These are phyloP conservation scores for Ramichloridium luteum DNA, from an alignment of 2,329 filamentous ascomycete genomes.

Conservation along the genomic window DNA sequence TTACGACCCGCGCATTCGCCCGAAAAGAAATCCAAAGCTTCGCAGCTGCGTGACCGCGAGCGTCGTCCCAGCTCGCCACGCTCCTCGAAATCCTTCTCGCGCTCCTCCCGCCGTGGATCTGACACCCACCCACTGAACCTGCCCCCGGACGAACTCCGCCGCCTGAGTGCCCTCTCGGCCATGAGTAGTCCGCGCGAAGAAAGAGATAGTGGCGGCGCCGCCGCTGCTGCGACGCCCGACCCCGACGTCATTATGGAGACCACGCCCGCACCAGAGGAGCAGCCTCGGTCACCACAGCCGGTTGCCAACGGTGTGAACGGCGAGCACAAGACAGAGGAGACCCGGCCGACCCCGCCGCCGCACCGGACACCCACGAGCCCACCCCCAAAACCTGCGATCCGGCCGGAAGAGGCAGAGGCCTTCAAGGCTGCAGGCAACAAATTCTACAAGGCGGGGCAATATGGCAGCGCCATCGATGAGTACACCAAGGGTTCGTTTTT, in stretches of 20 bases:
- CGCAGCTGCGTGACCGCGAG: conserved; percentile 17
- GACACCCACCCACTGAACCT: conserved; percentile 82
- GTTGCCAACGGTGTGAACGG: conserved; percentile 32
- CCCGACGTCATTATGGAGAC: conserved; percentile 19
- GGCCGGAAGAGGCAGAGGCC: conserved; percentile 66
- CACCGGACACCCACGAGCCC: conserved; percentile 47
- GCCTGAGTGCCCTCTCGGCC: conserved; percentile 49
- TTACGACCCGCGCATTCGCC: conserved; percentile 5
- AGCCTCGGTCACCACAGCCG: conserved; percentile 32
- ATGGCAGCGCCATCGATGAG: conserved; percentile 73
- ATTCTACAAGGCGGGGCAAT: conserved; percentile 92
- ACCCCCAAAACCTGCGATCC: conserved; percentile 27
- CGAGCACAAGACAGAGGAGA: conserved; percentile 29
- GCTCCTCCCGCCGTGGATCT: conserved; percentile 27
- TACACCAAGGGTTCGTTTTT: conserved; percentile 88
- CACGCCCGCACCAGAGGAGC: conserved; percentile 20
- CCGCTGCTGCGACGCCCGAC: conserved; percentile 11
- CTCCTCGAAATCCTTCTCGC: conserved; percentile 15
- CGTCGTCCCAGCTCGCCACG: conserved; percentile 15
- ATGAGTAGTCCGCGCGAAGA: conserved; percentile 15
- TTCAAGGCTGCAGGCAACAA: conserved; percentile 93
- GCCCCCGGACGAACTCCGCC: conserved; percentile 74
- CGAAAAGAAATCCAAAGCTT: conserved; percentile 12
- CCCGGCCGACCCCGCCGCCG: conserved; percentile 54
- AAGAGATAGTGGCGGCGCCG: conserved; percentile 13